Evolutionary conservation across 495 filamentous ascomycete genomes (phyloP).

Genomic region (Glonium stellatum): DNA sequence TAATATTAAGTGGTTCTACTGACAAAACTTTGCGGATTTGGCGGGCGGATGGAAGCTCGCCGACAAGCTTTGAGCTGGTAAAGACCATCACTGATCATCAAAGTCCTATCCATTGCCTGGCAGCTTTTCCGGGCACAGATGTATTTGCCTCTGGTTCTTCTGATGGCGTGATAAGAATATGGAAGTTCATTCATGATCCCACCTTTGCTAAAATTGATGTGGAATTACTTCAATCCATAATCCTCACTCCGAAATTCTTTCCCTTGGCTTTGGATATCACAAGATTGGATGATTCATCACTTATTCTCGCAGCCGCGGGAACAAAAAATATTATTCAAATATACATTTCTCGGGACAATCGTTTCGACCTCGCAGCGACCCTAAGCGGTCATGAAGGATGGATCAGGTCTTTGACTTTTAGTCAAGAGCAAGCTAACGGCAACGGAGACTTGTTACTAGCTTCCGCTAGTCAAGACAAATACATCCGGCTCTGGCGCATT

Average conservation of each 20-base stretch:
- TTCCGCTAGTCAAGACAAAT: slow-evolving; percentile 95
- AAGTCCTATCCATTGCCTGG: slow-evolving; percentile 73
- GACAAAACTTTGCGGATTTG: slow-evolving; percentile 76
- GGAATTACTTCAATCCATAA: slow-evolving; percentile 61
- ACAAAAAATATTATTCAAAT: slow-evolving; percentile 73
- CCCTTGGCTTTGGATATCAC: slow-evolving; percentile 68
- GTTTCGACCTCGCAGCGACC: slow-evolving; percentile 68
- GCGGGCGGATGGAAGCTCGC: slow-evolving; percentile 34
- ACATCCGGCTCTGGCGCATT: slow-evolving; percentile 88
- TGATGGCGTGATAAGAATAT: slow-evolving; percentile 76
- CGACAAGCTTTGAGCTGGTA: slow-evolving; percentile 38
- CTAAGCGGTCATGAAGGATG: slow-evolving; percentile 91
- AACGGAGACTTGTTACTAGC: slow-evolving; percentile 71
- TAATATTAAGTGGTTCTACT: slow-evolving; percentile 72
- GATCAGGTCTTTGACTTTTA: slow-evolving; percentile 79
- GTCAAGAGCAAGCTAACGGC: slow-evolving; percentile 49
- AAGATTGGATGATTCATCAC: slow-evolving; percentile 45
- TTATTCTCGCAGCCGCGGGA: slow-evolving; percentile 73
- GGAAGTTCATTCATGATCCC: slow-evolving; percentile 49
- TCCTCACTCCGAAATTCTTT: slow-evolving; percentile 67
- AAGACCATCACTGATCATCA: slow-evolving; percentile 56
- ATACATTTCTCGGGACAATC: slow-evolving; percentile 50
- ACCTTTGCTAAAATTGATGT: slow-evolving; percentile 33
- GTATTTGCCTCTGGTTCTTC: slow-evolving; percentile 69
- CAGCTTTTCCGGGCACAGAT: slow-evolving; percentile 44